Evolutionary conservation across 441 rosid genomes (phyloP).

Genomic region (Hura crepitans): DNA sequence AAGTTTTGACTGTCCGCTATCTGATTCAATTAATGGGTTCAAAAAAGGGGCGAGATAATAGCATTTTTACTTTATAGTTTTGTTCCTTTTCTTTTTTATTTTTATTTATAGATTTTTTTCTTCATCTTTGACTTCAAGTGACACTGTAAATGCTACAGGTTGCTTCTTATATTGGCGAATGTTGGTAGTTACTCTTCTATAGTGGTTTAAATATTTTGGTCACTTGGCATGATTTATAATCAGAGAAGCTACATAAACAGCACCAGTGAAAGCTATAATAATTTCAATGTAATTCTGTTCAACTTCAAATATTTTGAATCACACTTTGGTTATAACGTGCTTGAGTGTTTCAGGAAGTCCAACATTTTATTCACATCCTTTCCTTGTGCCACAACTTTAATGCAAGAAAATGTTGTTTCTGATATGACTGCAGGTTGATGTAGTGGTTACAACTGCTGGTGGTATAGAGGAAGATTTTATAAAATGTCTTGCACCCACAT

Average conservation of each 20-base stretch:
- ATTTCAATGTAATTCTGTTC: neutral
- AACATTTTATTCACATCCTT: neutral
- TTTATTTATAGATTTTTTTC: neutral
- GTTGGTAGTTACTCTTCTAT: neutral
- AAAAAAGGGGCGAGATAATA: neutral
- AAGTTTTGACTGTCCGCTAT: neutral
- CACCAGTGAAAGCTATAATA: neutral
- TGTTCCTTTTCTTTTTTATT: neutral
- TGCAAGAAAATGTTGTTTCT: constrained; percentile 7
- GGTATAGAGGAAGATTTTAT: constrained; percentile 95
- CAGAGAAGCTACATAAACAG: neutral
- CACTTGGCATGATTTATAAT: neutral
- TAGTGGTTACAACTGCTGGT: constrained; percentile 83
- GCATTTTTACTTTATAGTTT: neutral
- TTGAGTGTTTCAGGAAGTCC: neutral
- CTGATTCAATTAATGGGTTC: neutral
- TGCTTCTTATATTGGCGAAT: neutral
- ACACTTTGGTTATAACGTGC: neutral
- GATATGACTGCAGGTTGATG: constrained; percentile 65
- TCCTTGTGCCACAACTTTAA: neutral
- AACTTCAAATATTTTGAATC: neutral
- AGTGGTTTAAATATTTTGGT: neutral
- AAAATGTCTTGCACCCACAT: constrained; percentile 89
- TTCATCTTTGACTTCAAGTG: neutral
- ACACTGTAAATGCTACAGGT: neutral